Evolutionary conservation across 108 stramenopile genomes (phyloP), one percentile per base, ranked within the genome.

Genomic region (Nannochloropsis gaditana): DNA sequence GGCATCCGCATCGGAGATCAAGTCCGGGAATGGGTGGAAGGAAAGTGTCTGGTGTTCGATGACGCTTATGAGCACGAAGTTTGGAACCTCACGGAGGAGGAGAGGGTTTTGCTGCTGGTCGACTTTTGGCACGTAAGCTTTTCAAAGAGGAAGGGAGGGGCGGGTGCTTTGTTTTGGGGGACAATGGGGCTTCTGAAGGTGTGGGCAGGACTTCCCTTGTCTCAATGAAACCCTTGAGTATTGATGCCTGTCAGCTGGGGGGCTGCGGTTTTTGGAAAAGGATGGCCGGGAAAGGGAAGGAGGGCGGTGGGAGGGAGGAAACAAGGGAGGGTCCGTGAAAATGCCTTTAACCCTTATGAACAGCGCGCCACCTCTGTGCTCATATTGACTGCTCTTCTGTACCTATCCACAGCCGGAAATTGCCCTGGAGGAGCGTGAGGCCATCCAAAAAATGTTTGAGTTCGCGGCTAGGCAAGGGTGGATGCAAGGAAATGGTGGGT

Each of bases 61-160:
- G 98, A 99, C 92, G 90, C 93, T 80, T 99, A 93, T 86, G 94
- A 97, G 85, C 98, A 99, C 85, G 94, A 97, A 91, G 97, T 96
- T 9, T 98, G 97, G 97, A 99, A 99, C 90, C 87, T 94, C 42
- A 96, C 95, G 3, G 83, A 83, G 1, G 45, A 86, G 82, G 89
- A 91, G 43, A 84, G 92, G 4, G 91, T 93, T 11, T 10, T 92
- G 45, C 83, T 93, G 43, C 87, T 93, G 45, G 90, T 92, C 45
- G 92, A 92, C 45, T 41, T 92, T 4, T 92, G 92, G 92, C 92
- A 92, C 84, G 90, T 90, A n/a, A 90, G 90, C 17, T 45, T 87
- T 9, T 82, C 42, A 9, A n/a, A 43, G 19, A 86, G 81, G 87
- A 83, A 80, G 88, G 89, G 90, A 82, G 79, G 10, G 42, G 73